Evolutionary conservation across 139 green algal species (phyloP).

Genomic region (Chlorella sp.): DNA sequence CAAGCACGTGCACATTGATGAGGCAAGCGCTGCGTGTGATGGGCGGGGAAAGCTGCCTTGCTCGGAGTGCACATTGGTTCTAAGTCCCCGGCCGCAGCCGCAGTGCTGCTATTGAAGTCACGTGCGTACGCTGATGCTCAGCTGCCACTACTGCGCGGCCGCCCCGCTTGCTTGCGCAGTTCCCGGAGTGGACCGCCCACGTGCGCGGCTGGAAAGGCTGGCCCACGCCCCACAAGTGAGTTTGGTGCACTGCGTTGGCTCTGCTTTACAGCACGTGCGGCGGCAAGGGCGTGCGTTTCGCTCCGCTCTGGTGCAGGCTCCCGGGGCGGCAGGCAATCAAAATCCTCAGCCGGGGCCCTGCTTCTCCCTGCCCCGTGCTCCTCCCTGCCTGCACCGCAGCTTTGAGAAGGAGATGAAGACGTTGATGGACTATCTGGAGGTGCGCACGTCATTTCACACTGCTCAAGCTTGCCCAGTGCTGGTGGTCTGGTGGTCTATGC

Average conservation of each 20-base stretch:
- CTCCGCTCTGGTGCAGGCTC: neutral
- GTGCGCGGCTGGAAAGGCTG: neutral
- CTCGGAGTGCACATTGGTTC: no score
- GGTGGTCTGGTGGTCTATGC: neutral
- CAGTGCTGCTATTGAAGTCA: neutral
- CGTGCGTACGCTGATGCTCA: neutral
- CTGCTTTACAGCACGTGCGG: neutral
- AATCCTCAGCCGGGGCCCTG: no score
- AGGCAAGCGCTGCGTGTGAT: neutral
- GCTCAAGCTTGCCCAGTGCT: no score
- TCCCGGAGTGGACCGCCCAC: neutral
- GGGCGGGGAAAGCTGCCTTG: no score
- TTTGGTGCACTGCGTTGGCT: neutral
- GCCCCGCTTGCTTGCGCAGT: neutral
- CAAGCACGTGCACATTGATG: slow-evolving; percentile 3
- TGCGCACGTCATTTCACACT: neutral
- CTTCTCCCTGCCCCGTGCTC: no score
- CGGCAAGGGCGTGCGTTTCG: no score
- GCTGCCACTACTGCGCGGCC: neutral
- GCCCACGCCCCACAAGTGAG: slow-evolving; percentile 1
- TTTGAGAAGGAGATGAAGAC: neutral
- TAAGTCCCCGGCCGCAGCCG: no score
- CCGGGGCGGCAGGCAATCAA: no score
- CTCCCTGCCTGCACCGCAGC: neutral
- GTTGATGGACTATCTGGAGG: neutral